A percentile compares a stretch with the other conserved stretches of the same genome.
phyloP scores from a whole-genome alignment of 2,329 filamentous ascomycete species.

The Microdochium nivale region DNA sequence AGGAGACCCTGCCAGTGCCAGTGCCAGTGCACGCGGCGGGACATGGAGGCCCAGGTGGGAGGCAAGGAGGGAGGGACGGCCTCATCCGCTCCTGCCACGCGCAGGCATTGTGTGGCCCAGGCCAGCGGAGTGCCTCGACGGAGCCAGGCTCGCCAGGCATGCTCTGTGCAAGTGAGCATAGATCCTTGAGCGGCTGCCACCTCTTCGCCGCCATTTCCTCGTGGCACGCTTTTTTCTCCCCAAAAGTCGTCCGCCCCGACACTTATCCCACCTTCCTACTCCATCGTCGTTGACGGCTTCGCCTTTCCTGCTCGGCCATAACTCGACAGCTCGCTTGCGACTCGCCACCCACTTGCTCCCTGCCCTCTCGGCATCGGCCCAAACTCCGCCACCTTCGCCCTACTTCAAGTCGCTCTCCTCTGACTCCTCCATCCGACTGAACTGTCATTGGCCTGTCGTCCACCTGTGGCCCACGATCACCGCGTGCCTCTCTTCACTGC shows the following conservation, averaged over 20 bases:
- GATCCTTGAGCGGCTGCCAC: background rate
- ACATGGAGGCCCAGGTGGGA: too few relatives aligned
- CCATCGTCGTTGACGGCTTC: background rate
- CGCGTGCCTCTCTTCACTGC: too few relatives aligned
- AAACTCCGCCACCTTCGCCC: background rate
- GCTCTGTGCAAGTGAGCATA: background rate
- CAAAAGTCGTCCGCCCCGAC: constrained; percentile 5
- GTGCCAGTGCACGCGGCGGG: background rate
- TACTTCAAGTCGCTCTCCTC: background rate
- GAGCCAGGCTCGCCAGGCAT: too few relatives aligned
- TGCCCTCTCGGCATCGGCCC: background rate
- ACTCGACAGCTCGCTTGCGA: background rate
- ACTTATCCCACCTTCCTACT: constrained; percentile 1
- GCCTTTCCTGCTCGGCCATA: background rate
- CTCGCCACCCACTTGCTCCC: background rate
- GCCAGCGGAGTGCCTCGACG: background rate
- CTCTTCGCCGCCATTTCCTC: constrained; percentile 3
- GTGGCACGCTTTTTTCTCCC: constrained; percentile 6
- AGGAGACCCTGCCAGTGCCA: too few relatives aligned
- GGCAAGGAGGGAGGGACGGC: background rate
- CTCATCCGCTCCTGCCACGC: background rate
- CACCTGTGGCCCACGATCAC: background rate
- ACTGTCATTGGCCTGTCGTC: background rate
- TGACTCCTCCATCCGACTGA: too few relatives aligned
- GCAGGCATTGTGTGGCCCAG: background rate